Conservation (phyloP, 2,329 filamentous ascomycete genomes). For the Fonsecaea erecta region DNA sequence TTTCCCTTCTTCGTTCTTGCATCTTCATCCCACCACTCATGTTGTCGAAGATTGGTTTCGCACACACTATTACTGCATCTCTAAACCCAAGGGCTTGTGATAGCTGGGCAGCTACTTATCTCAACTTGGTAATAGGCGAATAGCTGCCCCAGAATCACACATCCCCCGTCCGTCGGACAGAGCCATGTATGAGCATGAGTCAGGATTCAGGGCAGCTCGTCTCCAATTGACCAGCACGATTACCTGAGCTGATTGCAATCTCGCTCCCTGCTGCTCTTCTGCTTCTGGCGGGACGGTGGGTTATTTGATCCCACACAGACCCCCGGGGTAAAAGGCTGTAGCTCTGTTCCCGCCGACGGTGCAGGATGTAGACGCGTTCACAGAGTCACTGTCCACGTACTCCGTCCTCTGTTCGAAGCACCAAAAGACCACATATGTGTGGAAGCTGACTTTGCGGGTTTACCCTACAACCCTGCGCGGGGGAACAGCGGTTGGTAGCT, state of each 20-base stretch:
- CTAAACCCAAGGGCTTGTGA: neutral
- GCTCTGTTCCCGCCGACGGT: neutral
- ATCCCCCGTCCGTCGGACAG: neutral
- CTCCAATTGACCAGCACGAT: conserved; percentile 20
- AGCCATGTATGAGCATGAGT: conserved; percentile 11
- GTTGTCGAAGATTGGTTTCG: neutral
- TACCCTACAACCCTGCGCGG: neutral
- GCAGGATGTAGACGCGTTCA: neutral
- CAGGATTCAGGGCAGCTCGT: conserved; percentile 11
- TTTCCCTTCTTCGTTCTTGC: neutral
- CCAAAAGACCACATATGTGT: neutral
- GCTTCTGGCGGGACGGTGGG: conserved; percentile 3
- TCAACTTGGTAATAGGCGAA: conserved; percentile 13
- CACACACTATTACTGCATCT: conserved; percentile 8
- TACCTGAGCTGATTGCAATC: conserved; percentile 22
- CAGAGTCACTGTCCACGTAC: neutral
- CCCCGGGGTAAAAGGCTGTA: conserved; percentile 8
- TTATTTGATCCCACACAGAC: conserved; percentile 13
- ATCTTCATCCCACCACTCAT: neutral
- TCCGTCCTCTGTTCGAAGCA: no score
- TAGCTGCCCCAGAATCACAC: conserved; percentile 1
- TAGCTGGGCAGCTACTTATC: conserved; percentile 5
- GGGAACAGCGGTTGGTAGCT: neutral
- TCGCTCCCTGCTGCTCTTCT: conserved; percentile 2
- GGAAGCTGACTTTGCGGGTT: neutral